A percentile compares a stretch with the other conserved stretches of the same genome.
phyloP scores from a whole-genome alignment of 345 rosid genomes.

The Aurinia saxatilis region DNA sequence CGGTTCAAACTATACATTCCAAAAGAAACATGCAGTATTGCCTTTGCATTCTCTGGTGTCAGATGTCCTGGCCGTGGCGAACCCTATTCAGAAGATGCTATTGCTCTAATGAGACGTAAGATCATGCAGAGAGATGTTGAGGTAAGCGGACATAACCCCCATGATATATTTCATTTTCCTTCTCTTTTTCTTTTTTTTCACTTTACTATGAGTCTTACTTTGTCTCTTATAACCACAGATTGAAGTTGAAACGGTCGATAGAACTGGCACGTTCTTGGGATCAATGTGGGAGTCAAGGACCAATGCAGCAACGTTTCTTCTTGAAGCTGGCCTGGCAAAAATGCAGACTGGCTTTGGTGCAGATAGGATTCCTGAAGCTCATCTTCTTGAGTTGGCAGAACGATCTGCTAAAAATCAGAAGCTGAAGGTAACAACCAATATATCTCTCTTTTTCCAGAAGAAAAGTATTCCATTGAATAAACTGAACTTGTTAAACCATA shows the following conservation, averaged over 20 bases:
- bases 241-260: conserved; percentile 87
- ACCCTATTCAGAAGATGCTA: conserved; percentile 90
- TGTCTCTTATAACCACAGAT: conserved; percentile 41
- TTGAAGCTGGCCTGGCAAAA: conserved; percentile 94
- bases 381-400: conserved; percentile 87
- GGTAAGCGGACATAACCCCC: conserved; percentile 33
- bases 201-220: conserved; percentile 1
- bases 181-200: not conserved
- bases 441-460: not conserved
- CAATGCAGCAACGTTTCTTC: conserved; percentile 63
- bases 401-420: conserved; percentile 78
- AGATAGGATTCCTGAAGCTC: conserved; percentile 75
- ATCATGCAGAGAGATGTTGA: conserved; percentile 98
- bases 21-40: conserved; percentile 91
- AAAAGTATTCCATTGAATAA: not conserved
- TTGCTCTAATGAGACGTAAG: conserved; percentile 84
- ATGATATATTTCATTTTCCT: not conserved
- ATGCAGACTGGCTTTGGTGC: conserved; percentile 76
- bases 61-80: conserved; percentile 96
- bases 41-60: conserved; percentile 96
- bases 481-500: not conserved
- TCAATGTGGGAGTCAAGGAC: conserved; percentile 84
- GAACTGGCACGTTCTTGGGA: conserved; percentile 97
- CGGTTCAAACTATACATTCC: conserved; percentile 92
- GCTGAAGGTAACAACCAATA: conserved; percentile 56